phyloP scores from a whole-genome alignment of 2,329 filamentous ascomycete genomes.

The Aureobasidium sp. region DNA sequence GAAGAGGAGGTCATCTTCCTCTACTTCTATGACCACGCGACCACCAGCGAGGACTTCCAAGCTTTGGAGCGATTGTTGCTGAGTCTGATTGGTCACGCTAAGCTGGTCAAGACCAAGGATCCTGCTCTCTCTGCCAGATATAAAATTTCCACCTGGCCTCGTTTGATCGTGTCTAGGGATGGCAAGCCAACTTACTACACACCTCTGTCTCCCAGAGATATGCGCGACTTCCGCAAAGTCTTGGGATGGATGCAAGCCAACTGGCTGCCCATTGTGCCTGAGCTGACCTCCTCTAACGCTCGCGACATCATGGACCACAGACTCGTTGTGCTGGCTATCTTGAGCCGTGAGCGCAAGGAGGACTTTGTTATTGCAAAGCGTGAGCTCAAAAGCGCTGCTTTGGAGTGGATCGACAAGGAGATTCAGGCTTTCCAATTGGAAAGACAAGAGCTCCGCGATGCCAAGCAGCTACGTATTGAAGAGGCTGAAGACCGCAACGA shows the following conservation, averaged over 20 bases:
- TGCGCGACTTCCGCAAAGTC: slow-evolving; percentile 77
- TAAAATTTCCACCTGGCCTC: slow-evolving; percentile 96
- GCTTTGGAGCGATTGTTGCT: slow-evolving; percentile 81
- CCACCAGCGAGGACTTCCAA: slow-evolving; percentile 82
- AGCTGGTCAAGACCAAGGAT: slow-evolving; percentile 85
- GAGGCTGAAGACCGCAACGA: slow-evolving; percentile 92
- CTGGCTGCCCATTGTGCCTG: slow-evolving; percentile 92
- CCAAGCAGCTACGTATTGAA: slow-evolving; percentile 91
- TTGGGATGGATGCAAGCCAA: slow-evolving; percentile 92
- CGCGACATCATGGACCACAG: slow-evolving; percentile 92
- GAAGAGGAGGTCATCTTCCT: slow-evolving; percentile 94
- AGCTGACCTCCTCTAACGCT: slow-evolving; percentile 84
- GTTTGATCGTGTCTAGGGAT: slow-evolving; percentile 80
- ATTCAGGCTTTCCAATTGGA: slow-evolving; percentile 86
- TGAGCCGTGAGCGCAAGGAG: slow-evolving; percentile 72
- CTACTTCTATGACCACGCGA: slow-evolving; percentile 96
- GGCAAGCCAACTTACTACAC: slow-evolving; percentile 86
- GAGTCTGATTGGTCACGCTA: slow-evolving; percentile 83
- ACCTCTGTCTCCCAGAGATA: slow-evolving; percentile 78
- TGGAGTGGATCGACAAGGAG: slow-evolving; percentile 98
- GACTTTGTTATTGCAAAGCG: slow-evolving; percentile 71
- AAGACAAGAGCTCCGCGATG: slow-evolving; percentile 83
- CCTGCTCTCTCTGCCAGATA: slow-evolving; percentile 68
- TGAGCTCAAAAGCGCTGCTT: slow-evolving; percentile 90
- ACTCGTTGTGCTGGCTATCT: slow-evolving; percentile 84